Evolutionary conservation across 208 protist genomes (phyloP), one percentile per base, ranked within the genome.

Genomic region (Crithidia acanthocephali): DNA sequence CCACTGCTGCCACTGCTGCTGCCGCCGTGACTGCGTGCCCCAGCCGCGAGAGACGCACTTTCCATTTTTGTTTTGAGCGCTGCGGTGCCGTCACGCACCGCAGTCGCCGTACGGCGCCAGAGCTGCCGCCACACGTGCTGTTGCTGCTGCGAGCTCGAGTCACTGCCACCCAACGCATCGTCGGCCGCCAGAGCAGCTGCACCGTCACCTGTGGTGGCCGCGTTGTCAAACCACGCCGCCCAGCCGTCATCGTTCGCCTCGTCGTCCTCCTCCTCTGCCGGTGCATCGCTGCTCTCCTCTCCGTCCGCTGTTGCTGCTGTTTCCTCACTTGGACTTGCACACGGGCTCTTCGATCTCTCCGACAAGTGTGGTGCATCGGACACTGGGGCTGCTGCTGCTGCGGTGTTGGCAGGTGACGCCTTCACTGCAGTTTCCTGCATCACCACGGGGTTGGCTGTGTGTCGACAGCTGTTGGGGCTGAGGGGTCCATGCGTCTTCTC

Each of bases 61-160:
- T 48, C 48, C 22, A 68, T 9, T 33, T 45, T 28, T 10, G 37
- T 25, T n/a, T 56, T 53, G 3, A 67, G 61, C 61, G 61, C 44
- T 0, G 28, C 15, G 18, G 61, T 56, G 0, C 61, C 32, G 7
- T 30, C 61, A 23, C 61, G 42, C 47, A 67, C 47, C 3, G 61
- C 42, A 20, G 40, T 18, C 15, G 18, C 32, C 10, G 47, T 47
- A 30, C 61, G 61, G 2, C 61, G 47, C 61, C 44, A 53, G 23
- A 56, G 30, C 44, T 53, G 15, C 5, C 30, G 18, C 61, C 61
- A 67, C 61, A n/a, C 1, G 47, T 67, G 44, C 32, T 45, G 47
- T 15, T 30, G 47, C 35, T 50, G n/a, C 6, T 30, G 28, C 11
- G 5, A 11, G 5, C 8, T 5, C 11, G 35, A 40, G 11, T n/a